Evolutionary conservation across 257 asterid genomes (phyloP).

Genomic region (Euphrasia confusa): DNA sequence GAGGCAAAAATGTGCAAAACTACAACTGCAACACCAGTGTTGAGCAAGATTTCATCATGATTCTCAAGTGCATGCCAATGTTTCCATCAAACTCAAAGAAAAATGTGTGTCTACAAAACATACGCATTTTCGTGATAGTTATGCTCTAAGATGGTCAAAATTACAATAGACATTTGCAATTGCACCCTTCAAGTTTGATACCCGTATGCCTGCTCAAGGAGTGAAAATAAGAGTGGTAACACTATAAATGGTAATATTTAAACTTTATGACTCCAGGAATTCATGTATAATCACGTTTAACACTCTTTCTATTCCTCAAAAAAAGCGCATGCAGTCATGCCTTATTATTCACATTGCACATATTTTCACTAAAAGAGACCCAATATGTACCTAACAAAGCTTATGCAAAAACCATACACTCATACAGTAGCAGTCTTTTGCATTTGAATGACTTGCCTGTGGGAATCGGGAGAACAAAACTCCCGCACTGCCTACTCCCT

Average conservation of each 20-base stretch:
- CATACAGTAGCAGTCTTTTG: too few species aligned
- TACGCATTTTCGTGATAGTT: not conserved
- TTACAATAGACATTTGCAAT: not conserved
- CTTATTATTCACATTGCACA: too few species aligned
- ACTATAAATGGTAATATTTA: not conserved
- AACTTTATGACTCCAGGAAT: not conserved
- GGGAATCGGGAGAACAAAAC: too few species aligned
- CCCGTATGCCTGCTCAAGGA: not conserved
- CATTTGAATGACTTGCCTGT: too few species aligned
- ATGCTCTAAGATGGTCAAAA: slow-evolving; percentile 13
- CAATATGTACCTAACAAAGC: not conserved
- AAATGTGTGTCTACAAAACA: slow-evolving; percentile 1
- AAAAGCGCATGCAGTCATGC: slow-evolving; percentile 9
- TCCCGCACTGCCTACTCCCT: not conserved
- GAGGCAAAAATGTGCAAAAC: not conserved
- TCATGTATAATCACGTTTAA: not conserved
- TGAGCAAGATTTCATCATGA: not conserved
- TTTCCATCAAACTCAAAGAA: slow-evolving; percentile 1
- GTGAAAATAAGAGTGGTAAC: not conserved
- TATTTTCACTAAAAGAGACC: not conserved
- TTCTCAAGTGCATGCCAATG: slow-evolving; percentile 12
- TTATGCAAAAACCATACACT: too few species aligned
- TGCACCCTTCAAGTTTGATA: not conserved
- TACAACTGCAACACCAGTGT: slow-evolving; percentile 3
- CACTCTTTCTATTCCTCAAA: slow-evolving; percentile 1